Conservation (phyloP, 768 basidiomycete genomes). For the Leccinum longicurvipes region DNA sequence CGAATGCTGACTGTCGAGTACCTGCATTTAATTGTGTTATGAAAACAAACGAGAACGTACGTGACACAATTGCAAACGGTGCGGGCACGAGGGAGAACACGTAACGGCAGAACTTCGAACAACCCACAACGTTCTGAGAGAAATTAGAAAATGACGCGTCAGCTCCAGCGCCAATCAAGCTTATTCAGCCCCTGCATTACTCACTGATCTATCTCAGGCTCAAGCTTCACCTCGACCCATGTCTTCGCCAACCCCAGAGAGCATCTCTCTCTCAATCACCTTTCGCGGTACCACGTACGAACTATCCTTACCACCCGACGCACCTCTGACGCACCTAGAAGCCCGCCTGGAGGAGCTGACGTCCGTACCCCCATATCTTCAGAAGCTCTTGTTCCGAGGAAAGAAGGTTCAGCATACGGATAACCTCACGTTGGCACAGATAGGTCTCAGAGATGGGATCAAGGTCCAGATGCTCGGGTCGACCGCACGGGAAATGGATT, state of each 20-base stretch:
- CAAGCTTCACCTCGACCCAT: constrained; percentile 1
- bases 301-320: constrained; percentile 48
- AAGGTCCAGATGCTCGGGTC: constrained; percentile 73
- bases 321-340: constrained; percentile 51
- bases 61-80: no score
- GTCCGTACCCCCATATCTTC: constrained; percentile 57
- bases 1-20: no score
- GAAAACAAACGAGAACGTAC: no score
- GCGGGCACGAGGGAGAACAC: no score
- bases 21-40: no score
- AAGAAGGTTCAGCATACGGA: constrained; percentile 41
- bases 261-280: constrained; percentile 30
- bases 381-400: constrained; percentile 74
- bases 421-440: constrained; percentile 36
- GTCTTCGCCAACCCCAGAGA: constrained; percentile 7
- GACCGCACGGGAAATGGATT: constrained; percentile 54
- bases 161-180: no score
- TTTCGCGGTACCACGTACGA: constrained; percentile 48
- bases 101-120: no score
- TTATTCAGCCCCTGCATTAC: no score
- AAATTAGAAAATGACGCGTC: no score
- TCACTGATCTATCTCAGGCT: no score
- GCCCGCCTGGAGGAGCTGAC: constrained; percentile 58
- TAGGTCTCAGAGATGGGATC: constrained; percentile 59
- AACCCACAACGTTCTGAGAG: no score